A percentile compares a stretch with the other conserved stretches of the same genome.
phyloP scores from a whole-genome alignment of 768 basidiomycete species.

The Serendipita sp. region DNA sequence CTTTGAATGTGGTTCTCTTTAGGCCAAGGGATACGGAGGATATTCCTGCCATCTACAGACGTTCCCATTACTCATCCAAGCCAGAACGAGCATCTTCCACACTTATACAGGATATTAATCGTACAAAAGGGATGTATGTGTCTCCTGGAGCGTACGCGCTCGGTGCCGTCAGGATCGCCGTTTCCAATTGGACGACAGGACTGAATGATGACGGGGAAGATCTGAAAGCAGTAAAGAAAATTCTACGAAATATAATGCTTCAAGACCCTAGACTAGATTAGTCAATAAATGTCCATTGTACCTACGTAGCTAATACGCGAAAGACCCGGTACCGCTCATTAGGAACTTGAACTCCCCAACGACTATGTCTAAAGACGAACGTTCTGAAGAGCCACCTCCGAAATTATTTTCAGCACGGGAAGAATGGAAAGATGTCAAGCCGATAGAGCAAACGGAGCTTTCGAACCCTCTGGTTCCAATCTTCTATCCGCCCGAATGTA shows the following conservation, averaged over 20 bases:
- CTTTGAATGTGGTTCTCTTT: slow-evolving; percentile 25
- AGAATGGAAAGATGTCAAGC: slow-evolving; percentile 68
- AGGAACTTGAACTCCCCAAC: no score
- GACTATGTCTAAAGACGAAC: no score
- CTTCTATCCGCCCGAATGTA: slow-evolving; percentile 79
- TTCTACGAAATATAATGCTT: not conserved
- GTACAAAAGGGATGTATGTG: slow-evolving; percentile 21
- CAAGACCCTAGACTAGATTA: no score
- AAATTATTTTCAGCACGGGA: slow-evolving; percentile 41
- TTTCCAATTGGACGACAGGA: slow-evolving; percentile 22
- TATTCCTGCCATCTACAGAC: not conserved
- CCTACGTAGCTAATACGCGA: no score
- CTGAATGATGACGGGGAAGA: not conserved
- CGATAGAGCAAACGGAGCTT: slow-evolving; percentile 59
- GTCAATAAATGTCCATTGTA: no score
- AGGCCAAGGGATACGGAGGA: slow-evolving; percentile 12
- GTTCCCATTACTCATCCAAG: not conserved
- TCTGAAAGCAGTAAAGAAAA: not conserved
- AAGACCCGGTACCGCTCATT: no score
- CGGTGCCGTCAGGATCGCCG: slow-evolving; percentile 25
- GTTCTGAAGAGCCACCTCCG: not conserved
- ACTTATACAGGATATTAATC: slow-evolving; percentile 22
- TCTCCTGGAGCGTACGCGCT: slow-evolving; percentile 17
- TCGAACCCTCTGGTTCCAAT: slow-evolving; percentile 75
- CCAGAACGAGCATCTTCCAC: slow-evolving; percentile 2